phyloP scores from a whole-genome alignment of 1,139 yeast genomes.

The Candida sanyaensis region DNA sequence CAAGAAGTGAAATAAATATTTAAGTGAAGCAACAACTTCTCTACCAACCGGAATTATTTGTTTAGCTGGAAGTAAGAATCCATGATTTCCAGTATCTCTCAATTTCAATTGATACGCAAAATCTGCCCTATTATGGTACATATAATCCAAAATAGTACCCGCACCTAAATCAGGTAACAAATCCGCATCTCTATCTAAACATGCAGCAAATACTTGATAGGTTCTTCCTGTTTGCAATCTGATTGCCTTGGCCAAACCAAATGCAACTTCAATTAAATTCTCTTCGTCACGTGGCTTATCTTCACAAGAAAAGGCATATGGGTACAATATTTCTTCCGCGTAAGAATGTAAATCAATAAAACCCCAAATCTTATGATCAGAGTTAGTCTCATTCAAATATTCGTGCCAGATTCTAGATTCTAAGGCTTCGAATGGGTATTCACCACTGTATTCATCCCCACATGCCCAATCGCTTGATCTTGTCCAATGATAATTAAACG shows the following conservation, averaged over 20 bases:
- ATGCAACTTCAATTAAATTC: constrained; percentile 76
- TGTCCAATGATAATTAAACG: constrained; percentile 76
- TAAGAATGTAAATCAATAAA: constrained; percentile 84
- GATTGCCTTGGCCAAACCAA: constrained; percentile 75
- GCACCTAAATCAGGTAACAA: constrained; percentile 73
- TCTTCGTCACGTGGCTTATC: constrained; percentile 78
- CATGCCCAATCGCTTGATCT: constrained; percentile 70
- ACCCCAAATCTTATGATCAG: constrained; percentile 66
- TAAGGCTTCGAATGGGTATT: constrained; percentile 70
- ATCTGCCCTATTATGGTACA: constrained; percentile 78
- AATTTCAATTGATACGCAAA: constrained; percentile 86
- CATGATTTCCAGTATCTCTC: constrained; percentile 82
- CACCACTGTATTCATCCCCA: constrained; percentile 82
- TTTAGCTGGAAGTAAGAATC: constrained; percentile 74
- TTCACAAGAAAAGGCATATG: constrained; percentile 78
- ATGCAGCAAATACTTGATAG: constrained; percentile 74
- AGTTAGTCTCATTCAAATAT: constrained; percentile 61
- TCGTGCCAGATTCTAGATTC: constrained; percentile 69
- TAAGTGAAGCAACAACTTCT: constrained; percentile 69
- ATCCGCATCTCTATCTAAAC: constrained; percentile 74
- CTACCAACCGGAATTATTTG: constrained; percentile 75
- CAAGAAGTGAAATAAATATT: constrained; percentile 45
- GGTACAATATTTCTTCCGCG: constrained; percentile 79
- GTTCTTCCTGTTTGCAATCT: constrained; percentile 60
- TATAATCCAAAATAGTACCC: constrained; percentile 80